Conservation (phyloP, 345 rosid species). For the Salix viminalis region DNA sequence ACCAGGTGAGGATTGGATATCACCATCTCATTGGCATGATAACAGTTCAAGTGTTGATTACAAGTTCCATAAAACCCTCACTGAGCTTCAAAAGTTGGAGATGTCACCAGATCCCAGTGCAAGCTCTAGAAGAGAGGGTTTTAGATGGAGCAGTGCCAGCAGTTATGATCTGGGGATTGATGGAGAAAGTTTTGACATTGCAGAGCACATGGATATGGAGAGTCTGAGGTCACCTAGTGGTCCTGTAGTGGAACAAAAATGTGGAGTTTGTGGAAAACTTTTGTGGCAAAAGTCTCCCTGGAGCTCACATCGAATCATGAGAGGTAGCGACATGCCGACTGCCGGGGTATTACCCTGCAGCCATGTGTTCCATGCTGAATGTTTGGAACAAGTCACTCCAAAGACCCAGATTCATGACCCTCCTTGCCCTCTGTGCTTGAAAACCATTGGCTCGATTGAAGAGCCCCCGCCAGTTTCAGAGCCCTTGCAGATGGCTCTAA, state of each 20-base stretch:
- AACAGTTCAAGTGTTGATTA: slow-evolving; percentile 32
- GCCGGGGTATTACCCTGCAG: slow-evolving; percentile 79
- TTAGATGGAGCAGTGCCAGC: slow-evolving; percentile 70
- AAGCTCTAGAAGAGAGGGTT: slow-evolving; percentile 71
- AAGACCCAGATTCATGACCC: slow-evolving; percentile 67
- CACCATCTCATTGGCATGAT: slow-evolving; percentile 49
- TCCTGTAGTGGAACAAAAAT: slow-evolving; percentile 42
- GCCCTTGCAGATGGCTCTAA: slow-evolving; percentile 61
- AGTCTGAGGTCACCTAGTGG: slow-evolving; percentile 29
- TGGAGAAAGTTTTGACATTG: slow-evolving; percentile 46
- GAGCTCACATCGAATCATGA: slow-evolving; percentile 68
- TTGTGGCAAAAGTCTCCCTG: slow-evolving; percentile 79
- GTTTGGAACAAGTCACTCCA: slow-evolving; percentile 77
- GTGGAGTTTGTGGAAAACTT: slow-evolving; percentile 67
- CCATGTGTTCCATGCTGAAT: slow-evolving; percentile 85
- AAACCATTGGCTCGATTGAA: slow-evolving; percentile 39
- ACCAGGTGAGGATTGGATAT: slow-evolving; percentile 41
- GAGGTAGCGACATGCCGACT: slow-evolving; percentile 69
- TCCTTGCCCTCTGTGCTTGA: slow-evolving; percentile 62
- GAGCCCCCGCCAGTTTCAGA: slow-evolving; percentile 50
- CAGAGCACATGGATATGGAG: slow-evolving; percentile 37
- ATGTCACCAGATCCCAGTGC: slow-evolving; percentile 52
- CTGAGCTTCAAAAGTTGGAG: slow-evolving; percentile 44
- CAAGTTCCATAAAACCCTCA: slow-evolving; percentile 44
- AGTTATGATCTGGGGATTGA: slow-evolving; percentile 59